A percentile compares a stretch with the other conserved stretches of the same genome.
Conservation (phyloP, 345 rosid genomes). For the Eucalyptus curtisii region DNA sequence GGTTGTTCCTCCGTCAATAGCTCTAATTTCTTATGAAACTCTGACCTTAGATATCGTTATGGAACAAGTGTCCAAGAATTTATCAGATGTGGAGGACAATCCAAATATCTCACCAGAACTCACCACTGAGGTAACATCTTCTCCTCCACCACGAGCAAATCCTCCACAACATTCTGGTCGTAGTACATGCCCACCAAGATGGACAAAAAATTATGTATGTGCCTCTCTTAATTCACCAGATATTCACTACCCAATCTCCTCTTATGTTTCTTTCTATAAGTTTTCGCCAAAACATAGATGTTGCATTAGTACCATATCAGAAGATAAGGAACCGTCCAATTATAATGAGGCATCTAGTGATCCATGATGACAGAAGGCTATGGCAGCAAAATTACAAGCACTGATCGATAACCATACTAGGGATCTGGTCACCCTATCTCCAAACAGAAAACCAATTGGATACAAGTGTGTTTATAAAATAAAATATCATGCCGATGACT, state of each 20-base stretch:
- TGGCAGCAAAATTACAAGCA: background rate
- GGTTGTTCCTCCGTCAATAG: too few species aligned
- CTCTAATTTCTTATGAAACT: too few species aligned
- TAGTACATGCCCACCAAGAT: rapidly evolving
- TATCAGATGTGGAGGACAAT: background rate
- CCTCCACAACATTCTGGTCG: rapidly evolving
- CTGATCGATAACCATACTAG: background rate
- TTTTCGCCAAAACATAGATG: background rate
- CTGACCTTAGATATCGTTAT: too few species aligned
- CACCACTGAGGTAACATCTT: too few species aligned
- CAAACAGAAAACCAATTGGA: background rate
- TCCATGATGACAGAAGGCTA: background rate
- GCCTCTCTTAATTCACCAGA: background rate
- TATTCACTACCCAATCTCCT: rapidly evolving
- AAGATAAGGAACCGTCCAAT: background rate
- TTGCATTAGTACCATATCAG: rapidly evolving
- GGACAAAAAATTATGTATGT: background rate
- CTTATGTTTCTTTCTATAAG: background rate
- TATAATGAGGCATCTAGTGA: background rate
- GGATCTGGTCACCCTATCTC: background rate
- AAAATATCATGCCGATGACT: background rate
- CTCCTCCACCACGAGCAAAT: background rate
- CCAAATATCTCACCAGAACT: background rate
- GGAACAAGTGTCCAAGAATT: too few species aligned
- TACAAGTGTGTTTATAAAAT: background rate